Conservation (phyloP, 371 early-diverging fungal genomes). For the Circinella minor region DNA sequence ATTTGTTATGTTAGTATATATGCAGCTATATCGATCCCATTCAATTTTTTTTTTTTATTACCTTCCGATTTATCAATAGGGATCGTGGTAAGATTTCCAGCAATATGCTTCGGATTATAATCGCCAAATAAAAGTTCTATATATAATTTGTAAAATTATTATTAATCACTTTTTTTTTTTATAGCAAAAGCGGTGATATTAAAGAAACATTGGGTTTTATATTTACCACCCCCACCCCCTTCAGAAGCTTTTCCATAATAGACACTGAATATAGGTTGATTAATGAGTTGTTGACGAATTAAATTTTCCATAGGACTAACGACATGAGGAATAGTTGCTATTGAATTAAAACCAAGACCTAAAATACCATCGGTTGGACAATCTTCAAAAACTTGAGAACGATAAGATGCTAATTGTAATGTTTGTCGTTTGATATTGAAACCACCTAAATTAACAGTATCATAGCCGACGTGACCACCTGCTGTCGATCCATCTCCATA, state of each 20-base stretch:
- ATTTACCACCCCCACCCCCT: slow-evolving; percentile 51
- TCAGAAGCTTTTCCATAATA: slow-evolving; percentile 47
- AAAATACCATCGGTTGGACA: slow-evolving; percentile 51
- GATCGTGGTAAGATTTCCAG: slow-evolving; percentile 44
- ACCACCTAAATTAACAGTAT: slow-evolving; percentile 46
- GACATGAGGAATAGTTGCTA: slow-evolving; percentile 37
- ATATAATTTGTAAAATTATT: background rate
- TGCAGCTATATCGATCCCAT: too few species aligned
- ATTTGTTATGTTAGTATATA: too few species aligned
- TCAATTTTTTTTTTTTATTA: background rate
- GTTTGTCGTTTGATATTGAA: slow-evolving; percentile 41
- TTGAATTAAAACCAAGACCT: slow-evolving; percentile 45
- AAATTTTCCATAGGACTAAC: slow-evolving; percentile 49
- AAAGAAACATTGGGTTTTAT: background rate
- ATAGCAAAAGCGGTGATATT: too few species aligned
- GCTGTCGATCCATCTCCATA: slow-evolving; percentile 53
- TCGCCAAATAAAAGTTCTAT: slow-evolving; percentile 32
- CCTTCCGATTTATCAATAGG: slow-evolving; percentile 37
- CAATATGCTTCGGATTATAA: slow-evolving; percentile 39
- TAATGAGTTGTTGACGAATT: slow-evolving; percentile 45
- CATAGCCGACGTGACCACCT: slow-evolving; percentile 39
- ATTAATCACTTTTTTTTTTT: too few species aligned
- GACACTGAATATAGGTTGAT: slow-evolving; percentile 44
- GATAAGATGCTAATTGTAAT: slow-evolving; percentile 38
- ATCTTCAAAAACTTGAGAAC: slow-evolving; percentile 34